phyloP scores from a whole-genome alignment of 441 rosid genomes.

The Gossypium laxum region DNA sequence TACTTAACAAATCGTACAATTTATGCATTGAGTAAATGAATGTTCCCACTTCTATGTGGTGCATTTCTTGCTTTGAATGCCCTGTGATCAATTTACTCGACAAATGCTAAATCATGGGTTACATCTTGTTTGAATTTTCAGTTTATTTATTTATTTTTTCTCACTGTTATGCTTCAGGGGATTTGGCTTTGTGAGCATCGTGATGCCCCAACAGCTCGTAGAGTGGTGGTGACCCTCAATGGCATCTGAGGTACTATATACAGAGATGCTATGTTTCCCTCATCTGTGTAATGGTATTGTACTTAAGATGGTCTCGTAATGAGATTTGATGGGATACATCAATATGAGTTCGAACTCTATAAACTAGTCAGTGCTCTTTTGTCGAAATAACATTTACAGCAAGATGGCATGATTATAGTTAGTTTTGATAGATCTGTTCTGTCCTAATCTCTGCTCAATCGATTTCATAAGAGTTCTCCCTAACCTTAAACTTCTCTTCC shows the following conservation, averaged over 20 bases:
- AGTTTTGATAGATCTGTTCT: background rate
- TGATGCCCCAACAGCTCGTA: conserved; percentile 65
- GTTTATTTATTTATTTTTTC: no score
- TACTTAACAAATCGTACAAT: background rate
- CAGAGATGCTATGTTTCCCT: background rate
- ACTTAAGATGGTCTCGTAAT: background rate
- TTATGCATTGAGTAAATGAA: background rate
- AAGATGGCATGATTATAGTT: background rate
- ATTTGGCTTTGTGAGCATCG: conserved; percentile 96
- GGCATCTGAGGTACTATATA: conserved; percentile 37
- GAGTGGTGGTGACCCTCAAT: conserved; percentile 73
- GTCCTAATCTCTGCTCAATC: no score
- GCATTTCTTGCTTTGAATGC: no score
- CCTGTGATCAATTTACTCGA: no score
- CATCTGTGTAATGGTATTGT: background rate
- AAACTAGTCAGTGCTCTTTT: background rate
- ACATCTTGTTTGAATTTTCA: no score
- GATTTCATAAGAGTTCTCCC: no score
- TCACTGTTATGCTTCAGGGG: conserved; percentile 42
- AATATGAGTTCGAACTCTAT: background rate
- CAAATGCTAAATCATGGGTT: no score
- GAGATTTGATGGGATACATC: background rate
- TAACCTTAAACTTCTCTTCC: no score
- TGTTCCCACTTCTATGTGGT: no score
- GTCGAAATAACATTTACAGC: background rate